phyloP scores from a whole-genome alignment of 345 rosid genomes.

The Hirschfeldia incana region DNA sequence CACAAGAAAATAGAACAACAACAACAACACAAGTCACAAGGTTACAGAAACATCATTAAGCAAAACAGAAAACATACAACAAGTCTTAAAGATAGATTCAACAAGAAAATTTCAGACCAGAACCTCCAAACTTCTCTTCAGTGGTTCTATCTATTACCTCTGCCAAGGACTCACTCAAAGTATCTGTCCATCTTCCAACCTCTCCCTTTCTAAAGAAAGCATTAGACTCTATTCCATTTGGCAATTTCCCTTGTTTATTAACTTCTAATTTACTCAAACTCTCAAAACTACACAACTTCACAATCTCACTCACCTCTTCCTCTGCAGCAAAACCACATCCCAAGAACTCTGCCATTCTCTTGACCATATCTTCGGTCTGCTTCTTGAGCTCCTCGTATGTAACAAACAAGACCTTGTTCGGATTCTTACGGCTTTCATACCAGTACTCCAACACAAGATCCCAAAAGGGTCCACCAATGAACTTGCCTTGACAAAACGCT shows the following conservation, averaged over 20 bases:
- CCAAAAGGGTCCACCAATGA: constrained; percentile 43
- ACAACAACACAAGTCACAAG: neutral
- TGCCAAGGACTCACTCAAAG: constrained; percentile 32
- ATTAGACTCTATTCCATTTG: constrained; percentile 36
- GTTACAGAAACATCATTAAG: neutral
- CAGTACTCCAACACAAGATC: constrained; percentile 38
- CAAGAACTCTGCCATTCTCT: constrained; percentile 36
- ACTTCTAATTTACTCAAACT: constrained; percentile 34
- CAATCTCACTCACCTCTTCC: constrained; percentile 25
- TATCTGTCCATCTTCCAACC: constrained; percentile 41
- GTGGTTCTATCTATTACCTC: constrained; percentile 2
- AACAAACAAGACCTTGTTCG: constrained; percentile 33
- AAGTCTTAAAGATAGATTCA: neutral
- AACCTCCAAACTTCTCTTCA: constrained; percentile 14
- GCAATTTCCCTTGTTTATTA: constrained; percentile 36
- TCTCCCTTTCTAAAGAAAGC: constrained; percentile 37
- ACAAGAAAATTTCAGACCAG: neutral
- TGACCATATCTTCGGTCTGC: constrained; percentile 5
- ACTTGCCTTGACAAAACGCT: constrained; percentile 50
- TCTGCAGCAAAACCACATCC: constrained; percentile 26
- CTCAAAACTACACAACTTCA: constrained; percentile 40
- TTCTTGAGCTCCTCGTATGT: constrained; percentile 40
- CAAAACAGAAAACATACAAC: neutral
- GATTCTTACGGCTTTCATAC: constrained; percentile 32
- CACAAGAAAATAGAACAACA: too few relatives aligned